Evolutionary conservation across 179 eudicot genomes (phyloP).

Genomic region (Nepenthes alata): DNA sequence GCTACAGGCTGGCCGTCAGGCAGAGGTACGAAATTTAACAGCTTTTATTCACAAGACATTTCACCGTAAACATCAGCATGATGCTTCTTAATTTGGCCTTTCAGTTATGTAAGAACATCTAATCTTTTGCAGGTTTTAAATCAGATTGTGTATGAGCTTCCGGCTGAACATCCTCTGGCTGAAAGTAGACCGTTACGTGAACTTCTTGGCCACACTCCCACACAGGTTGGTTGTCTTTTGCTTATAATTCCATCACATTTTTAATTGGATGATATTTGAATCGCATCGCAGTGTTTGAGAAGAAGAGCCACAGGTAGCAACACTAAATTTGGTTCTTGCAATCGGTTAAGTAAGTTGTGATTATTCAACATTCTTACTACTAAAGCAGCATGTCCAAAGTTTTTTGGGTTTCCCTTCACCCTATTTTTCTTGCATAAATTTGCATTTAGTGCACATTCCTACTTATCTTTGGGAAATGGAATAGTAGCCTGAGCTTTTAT

Average conservation of each 20-base stretch:
- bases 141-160: constrained; percentile 85
- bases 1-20: constrained; percentile 46
- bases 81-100: background rate
- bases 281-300: background rate
- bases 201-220: constrained; percentile 90
- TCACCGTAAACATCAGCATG: no score
- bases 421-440: no score
- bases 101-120: background rate
- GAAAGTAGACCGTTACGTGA: constrained; percentile 84
- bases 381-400: background rate
- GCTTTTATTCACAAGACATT: background rate
- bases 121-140: constrained; percentile 53
- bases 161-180: constrained; percentile 93
- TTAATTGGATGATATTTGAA: background rate
- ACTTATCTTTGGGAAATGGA: background rate
- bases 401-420: no score
- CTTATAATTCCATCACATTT: background rate
- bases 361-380: no score
- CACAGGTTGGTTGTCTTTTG: constrained; percentile 42
- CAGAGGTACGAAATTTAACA: constrained; percentile 22
- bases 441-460: background rate
- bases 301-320: background rate
- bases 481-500: background rate
- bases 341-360: no score
- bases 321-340: background rate